Evolutionary conservation across 768 basidiomycete species (phyloP).

Genomic region (Vishniacozyma victoriae): DNA sequence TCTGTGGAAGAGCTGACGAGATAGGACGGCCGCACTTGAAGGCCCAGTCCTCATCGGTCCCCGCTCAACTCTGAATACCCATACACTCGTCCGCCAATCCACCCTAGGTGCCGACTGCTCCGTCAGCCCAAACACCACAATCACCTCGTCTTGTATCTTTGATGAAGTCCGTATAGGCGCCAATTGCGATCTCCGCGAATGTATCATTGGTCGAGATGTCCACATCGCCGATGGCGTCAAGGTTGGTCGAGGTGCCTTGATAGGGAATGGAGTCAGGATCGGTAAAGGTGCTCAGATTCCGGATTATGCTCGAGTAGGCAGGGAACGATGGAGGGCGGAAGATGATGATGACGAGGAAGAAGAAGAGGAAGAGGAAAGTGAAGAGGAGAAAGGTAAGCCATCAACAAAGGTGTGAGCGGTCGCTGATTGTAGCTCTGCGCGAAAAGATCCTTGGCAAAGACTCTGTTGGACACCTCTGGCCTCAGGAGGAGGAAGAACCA

Average conservation of each 20-base stretch:
- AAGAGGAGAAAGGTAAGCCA: slow-evolving; percentile 8
- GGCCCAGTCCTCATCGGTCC: slow-evolving; percentile 66
- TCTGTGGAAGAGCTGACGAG: background rate
- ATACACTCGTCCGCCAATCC: slow-evolving; percentile 62
- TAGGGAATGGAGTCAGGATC: slow-evolving; percentile 73
- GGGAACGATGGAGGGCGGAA: slow-evolving; percentile 47
- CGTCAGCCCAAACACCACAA: slow-evolving; percentile 64
- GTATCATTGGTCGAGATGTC: slow-evolving; percentile 77
- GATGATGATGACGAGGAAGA: slow-evolving; percentile 15
- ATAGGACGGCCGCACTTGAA: slow-evolving; percentile 54
- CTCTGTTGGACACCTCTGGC: slow-evolving; percentile 78
- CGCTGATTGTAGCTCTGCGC: background rate
- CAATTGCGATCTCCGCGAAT: slow-evolving; percentile 58
- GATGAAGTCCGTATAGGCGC: slow-evolving; percentile 57
- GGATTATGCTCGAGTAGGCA: slow-evolving; percentile 69
- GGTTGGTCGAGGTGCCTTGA: slow-evolving; percentile 69
- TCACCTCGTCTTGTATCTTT: slow-evolving; percentile 76
- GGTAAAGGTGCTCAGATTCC: slow-evolving; percentile 65
- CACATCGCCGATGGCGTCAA: slow-evolving; percentile 60
- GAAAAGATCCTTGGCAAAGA: slow-evolving; percentile 56
- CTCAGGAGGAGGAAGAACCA: slow-evolving; percentile 48
- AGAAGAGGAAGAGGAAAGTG: slow-evolving; percentile 12
- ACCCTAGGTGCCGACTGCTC: slow-evolving; percentile 71
- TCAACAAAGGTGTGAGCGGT: slow-evolving; percentile 1
- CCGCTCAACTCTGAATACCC: slow-evolving; percentile 60